A percentile compares a stretch with the other conserved stretches of the same genome.
Evolutionary conservation across 140 eudicot species (phyloP).

Genomic region (Oenanthe javanica): DNA sequence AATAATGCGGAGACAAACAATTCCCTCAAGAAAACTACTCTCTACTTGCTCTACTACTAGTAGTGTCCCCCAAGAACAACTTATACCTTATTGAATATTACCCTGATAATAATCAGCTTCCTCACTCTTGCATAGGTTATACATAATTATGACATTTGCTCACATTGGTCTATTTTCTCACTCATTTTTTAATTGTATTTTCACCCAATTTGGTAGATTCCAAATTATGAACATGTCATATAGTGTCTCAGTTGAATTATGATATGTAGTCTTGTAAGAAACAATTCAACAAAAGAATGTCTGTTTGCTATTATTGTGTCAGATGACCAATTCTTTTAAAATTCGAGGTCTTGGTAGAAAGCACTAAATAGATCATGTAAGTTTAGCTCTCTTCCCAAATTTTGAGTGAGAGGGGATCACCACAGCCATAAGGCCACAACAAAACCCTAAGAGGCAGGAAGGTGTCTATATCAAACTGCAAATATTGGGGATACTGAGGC

Average conservation of each 20-base stretch:
- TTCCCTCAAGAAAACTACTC: neutral
- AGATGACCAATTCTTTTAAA: neutral
- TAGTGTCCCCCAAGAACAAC: neutral
- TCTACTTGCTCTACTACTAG: neutral
- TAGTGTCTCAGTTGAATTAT: neutral
- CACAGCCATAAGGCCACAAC: too few relatives aligned
- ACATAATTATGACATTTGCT: neutral
- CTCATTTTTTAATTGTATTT: neutral
- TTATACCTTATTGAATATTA: neutral
- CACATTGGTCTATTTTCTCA: neutral
- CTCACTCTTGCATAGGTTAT: neutral
- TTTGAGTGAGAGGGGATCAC: too few relatives aligned
- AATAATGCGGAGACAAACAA: neutral
- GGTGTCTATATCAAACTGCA: too few relatives aligned
- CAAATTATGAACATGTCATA: neutral
- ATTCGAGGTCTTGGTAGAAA: neutral
- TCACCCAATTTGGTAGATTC: neutral
- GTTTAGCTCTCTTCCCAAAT: too few relatives aligned
- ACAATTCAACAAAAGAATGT: neutral
- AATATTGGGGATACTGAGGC: too few relatives aligned
- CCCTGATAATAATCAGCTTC: slow-evolving; percentile 1
- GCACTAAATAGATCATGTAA: neutral
- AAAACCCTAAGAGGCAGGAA: too few relatives aligned
- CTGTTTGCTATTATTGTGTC: neutral
- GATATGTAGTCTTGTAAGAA: neutral